These are phyloP conservation scores for Candida piceae DNA, from an alignment of 805 yeast species.

Conservation along the genomic window DNA sequence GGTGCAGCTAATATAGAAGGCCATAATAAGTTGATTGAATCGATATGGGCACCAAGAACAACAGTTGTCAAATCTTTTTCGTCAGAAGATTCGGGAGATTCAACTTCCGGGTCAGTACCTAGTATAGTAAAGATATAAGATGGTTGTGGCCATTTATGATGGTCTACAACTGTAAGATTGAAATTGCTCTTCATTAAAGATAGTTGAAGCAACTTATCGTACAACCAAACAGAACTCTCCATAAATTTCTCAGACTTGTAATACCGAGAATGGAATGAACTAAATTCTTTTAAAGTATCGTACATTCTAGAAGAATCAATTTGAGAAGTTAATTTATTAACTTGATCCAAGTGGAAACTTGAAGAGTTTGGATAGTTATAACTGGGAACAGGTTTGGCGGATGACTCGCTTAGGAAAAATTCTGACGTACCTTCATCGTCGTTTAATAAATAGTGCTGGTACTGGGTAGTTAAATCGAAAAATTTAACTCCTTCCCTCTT, in stretches of 20 bases:
- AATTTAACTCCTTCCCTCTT: conserved; percentile 32
- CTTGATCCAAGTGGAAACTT: conserved; percentile 30
- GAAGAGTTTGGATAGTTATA: conserved; percentile 53
- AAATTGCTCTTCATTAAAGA: conserved; percentile 5
- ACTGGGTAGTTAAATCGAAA: conserved; percentile 35
- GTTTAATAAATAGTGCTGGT: not conserved
- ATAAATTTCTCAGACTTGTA: conserved; percentile 67
- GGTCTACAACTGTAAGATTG: conserved; percentile 12
- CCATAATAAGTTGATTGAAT: conserved; percentile 67
- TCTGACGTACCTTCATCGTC: conserved; percentile 1
- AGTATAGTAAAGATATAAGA: conserved; percentile 12
- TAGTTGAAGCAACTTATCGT: conserved; percentile 18
- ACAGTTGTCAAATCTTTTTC: conserved; percentile 37
- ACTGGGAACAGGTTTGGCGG: conserved; percentile 6
- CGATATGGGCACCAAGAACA: conserved; percentile 83
- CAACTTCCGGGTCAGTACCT: conserved; percentile 3
- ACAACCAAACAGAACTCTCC: conserved; percentile 72
- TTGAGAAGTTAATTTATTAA: conserved; percentile 22
- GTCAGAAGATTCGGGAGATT: not conserved
- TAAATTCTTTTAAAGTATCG: conserved; percentile 9
- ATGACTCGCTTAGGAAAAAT: too few relatives aligned
- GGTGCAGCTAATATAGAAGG: conserved; percentile 77
- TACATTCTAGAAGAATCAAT: conserved; percentile 9
- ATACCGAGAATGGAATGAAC: conserved; percentile 55
- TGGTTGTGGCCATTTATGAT: conserved; percentile 16